These are phyloP conservation scores for Talaromyces liani DNA, from an alignment of 495 filamentous ascomycete genomes.

Conservation along the genomic window DNA sequence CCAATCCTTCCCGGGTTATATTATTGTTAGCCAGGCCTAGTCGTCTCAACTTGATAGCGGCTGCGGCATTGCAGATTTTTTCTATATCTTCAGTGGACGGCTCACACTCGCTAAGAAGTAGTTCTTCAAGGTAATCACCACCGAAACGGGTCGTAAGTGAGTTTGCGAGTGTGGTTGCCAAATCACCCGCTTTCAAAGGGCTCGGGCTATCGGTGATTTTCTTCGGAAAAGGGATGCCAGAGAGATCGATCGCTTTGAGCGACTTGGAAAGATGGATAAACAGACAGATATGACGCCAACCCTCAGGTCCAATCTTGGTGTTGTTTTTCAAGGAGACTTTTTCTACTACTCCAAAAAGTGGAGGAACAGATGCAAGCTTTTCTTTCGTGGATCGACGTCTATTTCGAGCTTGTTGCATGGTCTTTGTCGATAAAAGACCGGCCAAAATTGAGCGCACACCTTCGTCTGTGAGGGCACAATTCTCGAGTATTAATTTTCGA, in stretches of 20 bases:
- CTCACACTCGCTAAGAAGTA: slow-evolving; percentile 75
- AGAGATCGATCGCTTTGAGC: slow-evolving; percentile 78
- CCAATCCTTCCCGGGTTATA: slow-evolving; percentile 62
- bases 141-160: slow-evolving; percentile 69
- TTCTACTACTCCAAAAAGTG: slow-evolving; percentile 63
- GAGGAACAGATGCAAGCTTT: slow-evolving; percentile 17
- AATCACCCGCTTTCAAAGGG: slow-evolving; percentile 26
- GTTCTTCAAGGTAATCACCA: slow-evolving; percentile 69
- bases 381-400: slow-evolving; percentile 25
- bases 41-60: slow-evolving; percentile 64
- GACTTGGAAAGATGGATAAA: slow-evolving; percentile 87
- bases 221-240: slow-evolving; percentile 73
- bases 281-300: slow-evolving; percentile 85
- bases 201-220: slow-evolving; percentile 14
- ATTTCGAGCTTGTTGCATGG: slow-evolving; percentile 45
- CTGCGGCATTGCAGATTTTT: slow-evolving; percentile 65
- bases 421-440: slow-evolving; percentile 75
- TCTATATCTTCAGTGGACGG: slow-evolving; percentile 62
- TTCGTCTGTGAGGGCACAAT: slow-evolving; percentile 79
- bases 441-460: slow-evolving; percentile 80
- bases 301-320: slow-evolving; percentile 70
- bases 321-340: slow-evolving; percentile 87
- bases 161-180: slow-evolving; percentile 57
- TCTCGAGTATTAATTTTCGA: slow-evolving; percentile 74
- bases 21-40: slow-evolving; percentile 77